Percentiles rank a stretch among this genome's conserved stretches.
Evolutionary conservation across 345 rosid species (phyloP).

Genomic region (Ceriops tagal): DNA sequence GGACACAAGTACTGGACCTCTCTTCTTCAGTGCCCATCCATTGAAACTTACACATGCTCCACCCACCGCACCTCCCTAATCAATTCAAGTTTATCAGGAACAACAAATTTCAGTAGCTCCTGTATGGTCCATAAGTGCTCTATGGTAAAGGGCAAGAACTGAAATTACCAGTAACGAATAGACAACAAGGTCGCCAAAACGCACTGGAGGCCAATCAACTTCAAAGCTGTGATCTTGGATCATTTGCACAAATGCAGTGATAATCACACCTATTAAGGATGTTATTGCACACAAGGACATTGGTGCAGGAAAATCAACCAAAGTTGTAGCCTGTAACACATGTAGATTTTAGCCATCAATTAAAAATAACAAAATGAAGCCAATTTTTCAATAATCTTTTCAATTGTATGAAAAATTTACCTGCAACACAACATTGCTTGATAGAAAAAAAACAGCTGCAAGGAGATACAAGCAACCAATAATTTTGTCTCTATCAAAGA

Average conservation of each 20-base stretch:
- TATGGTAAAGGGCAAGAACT: background rate
- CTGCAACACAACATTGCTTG: constrained; percentile 73
- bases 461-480: constrained; percentile 71
- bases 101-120: too few relatives aligned
- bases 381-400: background rate
- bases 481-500: constrained; percentile 55
- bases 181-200: constrained; percentile 35
- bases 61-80: constrained; percentile 56
- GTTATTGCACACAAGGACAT: constrained; percentile 71
- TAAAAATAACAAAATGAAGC: background rate
- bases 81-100: constrained; percentile 2
- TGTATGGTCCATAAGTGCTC: too few relatives aligned
- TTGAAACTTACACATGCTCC: constrained; percentile 81
- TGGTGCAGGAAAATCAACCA: constrained; percentile 86
- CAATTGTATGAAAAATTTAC: constrained; percentile 19
- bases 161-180: constrained; percentile 53
- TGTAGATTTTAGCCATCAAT: background rate
- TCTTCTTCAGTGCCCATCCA: constrained; percentile 91
- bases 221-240: constrained; percentile 36
- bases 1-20: constrained; percentile 85
- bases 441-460: constrained; percentile 60
- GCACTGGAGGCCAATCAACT: constrained; percentile 38
- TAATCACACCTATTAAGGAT: constrained; percentile 63
- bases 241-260: constrained; percentile 46
- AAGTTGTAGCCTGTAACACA: constrained; percentile 50